Evolutionary conservation across 2,329 filamentous ascomycete species (phyloP), one percentile per base, ranked within the genome.

Genomic region (Metarhizium brunneum): DNA sequence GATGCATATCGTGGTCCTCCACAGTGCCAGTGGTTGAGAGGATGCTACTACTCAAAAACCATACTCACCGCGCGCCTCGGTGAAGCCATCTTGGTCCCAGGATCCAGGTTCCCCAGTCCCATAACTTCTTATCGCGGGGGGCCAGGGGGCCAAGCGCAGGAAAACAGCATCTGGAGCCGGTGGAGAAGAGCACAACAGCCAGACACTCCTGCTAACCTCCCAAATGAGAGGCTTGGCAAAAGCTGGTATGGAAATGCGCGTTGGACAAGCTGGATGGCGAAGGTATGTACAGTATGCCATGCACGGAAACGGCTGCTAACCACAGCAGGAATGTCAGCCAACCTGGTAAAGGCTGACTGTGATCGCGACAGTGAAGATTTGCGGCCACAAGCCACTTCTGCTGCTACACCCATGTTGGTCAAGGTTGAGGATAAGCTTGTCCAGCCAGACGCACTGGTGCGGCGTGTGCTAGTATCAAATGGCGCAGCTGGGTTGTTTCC

Each of bases 341-440:
- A 1, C 6, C 35, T 2, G 35, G 35, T 36, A 57, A 25, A 25
- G 25, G 25, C 25, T 25, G 25, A 25, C 25, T 25, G 25, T 25
- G 25, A 4, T 25, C 25, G 25, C 25, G 25, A 25, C 25, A 25
- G 25, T 25, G 25, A 25, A 25, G 48, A 43, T 69, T 65, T 36
- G 43, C 36, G 40, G 63, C 18, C 53, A 25, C n/a, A 42, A 45
- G 51, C 40, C 18, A 32, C 13, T 52, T 30, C 14, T 18, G 14
- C 14, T 8, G 18, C 40, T 43, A 45, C 25, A 8, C 51, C 40
- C 11, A 8, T 47, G 32, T 18, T 16, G 40, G 51, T 6, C 14
- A 53, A 45, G 51, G 20, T 53, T 29, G 38, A 18, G 40, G 40
- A 53, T 53, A 53, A 53, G 51, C 51, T 53, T 47, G 51, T 30